Base-by-base conservation (phyloP, 2,329 filamentous ascomycete species). In the Mycogone perniciosa region DNA sequence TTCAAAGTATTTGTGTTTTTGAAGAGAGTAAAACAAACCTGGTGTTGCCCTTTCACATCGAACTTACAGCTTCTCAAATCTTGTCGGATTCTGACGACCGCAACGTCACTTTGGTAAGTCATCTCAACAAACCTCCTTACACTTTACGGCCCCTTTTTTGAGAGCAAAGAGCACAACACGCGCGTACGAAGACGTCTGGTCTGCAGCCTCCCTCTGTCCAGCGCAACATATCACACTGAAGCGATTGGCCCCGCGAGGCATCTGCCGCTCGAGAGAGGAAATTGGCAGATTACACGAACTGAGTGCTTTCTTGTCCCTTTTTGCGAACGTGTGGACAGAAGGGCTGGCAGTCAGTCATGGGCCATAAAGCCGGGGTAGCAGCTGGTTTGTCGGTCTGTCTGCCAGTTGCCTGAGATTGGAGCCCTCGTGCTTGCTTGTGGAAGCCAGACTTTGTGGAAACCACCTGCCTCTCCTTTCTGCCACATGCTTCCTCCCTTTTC, bases 31-130 rank as follows among this genome's bases (percentile, higher is more conserved):
- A 20, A 20, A 13, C 10, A 4, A 5, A 29, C 10, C 30, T 27
- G 38, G 20, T 27, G n/a, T 33, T 11, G 9, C 43, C 26, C 46
- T 6, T 31, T 31, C 37, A 31, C 29, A 7, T 47, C 11, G n/a
- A 39, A 27, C 30, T 20, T 35, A 38, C 26, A 35, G 33, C 37
- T 29, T 43, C 38, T 48, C 41, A 31, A 31, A 9, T 11, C 11
- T 27, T 39, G 6, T 31, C 29, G 45, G 29, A 39, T 37, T 33
- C 50, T 49, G 46, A 50, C 41, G 37, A 46, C 31, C 30, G 31
- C 46, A 44, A 35, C 42, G 46, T 45, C 34, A 41, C 31, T 37
- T 46, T 53, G 51, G 51, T 53, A 50, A 53, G 51, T 42, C 26
- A 27, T 42, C 40, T 38, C 35, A 20, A 20, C 20, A 20, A 20